phyloP scores from a whole-genome alignment of 163 green algal genomes.

The Chlorella variabilis region DNA sequence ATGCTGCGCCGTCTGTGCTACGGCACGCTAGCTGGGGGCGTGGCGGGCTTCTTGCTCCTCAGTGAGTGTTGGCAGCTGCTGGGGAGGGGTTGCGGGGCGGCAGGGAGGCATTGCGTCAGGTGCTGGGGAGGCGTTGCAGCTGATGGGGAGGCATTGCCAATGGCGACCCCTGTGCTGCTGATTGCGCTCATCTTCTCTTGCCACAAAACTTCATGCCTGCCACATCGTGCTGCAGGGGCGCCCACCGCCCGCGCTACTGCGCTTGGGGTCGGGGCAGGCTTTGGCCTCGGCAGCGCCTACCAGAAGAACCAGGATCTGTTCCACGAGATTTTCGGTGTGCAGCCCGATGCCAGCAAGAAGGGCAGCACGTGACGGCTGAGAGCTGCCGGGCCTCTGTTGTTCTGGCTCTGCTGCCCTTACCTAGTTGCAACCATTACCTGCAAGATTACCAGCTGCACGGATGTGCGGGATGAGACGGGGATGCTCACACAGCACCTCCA shows the following conservation, averaged over 20 bases:
- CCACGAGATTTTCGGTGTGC: slow-evolving; percentile 1
- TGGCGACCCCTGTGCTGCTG: no score
- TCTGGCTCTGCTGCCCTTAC: background rate
- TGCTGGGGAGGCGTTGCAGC: no score
- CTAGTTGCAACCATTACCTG: no score
- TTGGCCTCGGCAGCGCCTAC: slow-evolving; percentile 46
- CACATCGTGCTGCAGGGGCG: slow-evolving; percentile 24
- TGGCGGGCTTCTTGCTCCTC: slow-evolving; percentile 39
- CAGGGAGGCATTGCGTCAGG: no score
- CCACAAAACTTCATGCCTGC: background rate
- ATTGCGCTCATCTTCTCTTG: background rate
- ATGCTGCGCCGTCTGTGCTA: slow-evolving; percentile 39
- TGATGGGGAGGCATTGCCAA: no score
- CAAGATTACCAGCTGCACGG: no score
- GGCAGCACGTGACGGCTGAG: background rate
- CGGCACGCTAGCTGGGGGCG: slow-evolving; percentile 32
- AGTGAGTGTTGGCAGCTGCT: slow-evolving; percentile 17
- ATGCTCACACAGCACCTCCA: no score
- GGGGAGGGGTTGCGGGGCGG: no score
- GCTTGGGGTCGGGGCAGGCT: slow-evolving; percentile 44
- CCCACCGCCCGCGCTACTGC: slow-evolving; percentile 27
- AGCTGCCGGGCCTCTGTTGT: background rate
- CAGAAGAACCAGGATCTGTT: slow-evolving; percentile 39
- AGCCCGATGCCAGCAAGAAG: background rate
- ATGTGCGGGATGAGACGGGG: no score